A percentile compares a stretch with the other conserved stretches of the same genome.
phyloP scores from a whole-genome alignment of 2,329 filamentous ascomycete genomes.

The Colletotrichum coccodes region DNA sequence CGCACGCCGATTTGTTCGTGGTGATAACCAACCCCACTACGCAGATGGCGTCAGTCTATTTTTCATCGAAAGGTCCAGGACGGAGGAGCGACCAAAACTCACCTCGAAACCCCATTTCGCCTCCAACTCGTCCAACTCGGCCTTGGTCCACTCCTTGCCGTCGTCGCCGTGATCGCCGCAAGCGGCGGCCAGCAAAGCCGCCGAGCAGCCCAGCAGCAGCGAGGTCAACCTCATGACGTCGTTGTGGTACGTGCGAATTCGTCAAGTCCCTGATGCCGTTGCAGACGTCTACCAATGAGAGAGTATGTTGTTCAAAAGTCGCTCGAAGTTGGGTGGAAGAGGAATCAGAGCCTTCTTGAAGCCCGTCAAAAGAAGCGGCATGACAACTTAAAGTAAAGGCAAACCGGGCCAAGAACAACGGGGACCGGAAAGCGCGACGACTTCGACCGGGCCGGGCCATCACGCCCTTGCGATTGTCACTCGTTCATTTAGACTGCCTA shows the following conservation, averaged over 20 bases:
- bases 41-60: background rate
- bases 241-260: no score
- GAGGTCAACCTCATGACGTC: conserved; percentile 27
- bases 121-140: conserved; percentile 63
- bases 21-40: conserved; percentile 32
- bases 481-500: background rate
- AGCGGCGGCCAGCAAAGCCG: conserved; percentile 40
- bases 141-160: conserved; percentile 57
- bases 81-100: conserved; percentile 13
- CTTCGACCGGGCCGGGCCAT: conserved; percentile 23
- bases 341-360: background rate
- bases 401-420: background rate
- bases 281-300: background rate
- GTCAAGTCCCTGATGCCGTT: no score
- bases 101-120: conserved; percentile 69
- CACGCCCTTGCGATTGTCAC: background rate
- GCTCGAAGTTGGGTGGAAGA: background rate
- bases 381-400: background rate
- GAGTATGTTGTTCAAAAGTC: background rate
- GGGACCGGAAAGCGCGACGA: conserved; percentile 16
- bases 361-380: background rate
- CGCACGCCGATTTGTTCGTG: no score
- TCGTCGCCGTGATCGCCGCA: conserved; percentile 46
- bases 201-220: conserved; percentile 28
- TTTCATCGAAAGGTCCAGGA: background rate